Conservation (phyloP, 2,329 filamentous ascomycete genomes). For the Cladosporium velox region DNA sequence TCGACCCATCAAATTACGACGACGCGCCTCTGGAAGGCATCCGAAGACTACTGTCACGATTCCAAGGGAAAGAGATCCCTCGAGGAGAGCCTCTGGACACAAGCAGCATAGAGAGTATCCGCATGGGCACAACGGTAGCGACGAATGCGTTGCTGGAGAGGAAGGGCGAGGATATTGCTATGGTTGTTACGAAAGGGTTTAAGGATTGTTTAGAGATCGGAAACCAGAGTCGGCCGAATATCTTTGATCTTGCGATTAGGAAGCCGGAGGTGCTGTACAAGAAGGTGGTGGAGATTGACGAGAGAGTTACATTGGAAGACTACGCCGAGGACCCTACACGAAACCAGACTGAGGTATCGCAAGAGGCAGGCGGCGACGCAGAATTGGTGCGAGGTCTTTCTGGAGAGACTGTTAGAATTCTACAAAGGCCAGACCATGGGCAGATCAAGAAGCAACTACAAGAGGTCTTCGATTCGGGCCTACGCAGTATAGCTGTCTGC, state of each 20-base stretch:
- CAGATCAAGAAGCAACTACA: conserved; percentile 63
- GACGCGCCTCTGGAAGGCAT: conserved; percentile 93
- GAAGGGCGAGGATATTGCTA: conserved; percentile 84
- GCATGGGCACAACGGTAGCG: conserved; percentile 94
- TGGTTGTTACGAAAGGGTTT: conserved; percentile 87
- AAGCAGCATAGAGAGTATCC: conserved; percentile 80
- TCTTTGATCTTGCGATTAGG: conserved; percentile 85
- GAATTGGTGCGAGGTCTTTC: conserved; percentile 71
- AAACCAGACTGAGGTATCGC: conserved; percentile 56
- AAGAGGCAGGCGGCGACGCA: conserved; percentile 46
- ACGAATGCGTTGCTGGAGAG: conserved; percentile 89
- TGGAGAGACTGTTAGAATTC: conserved; percentile 71
- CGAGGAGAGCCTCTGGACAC: conserved; percentile 81
- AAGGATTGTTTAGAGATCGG: conserved; percentile 85
- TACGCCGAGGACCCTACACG: conserved; percentile 84
- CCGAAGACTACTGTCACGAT: conserved; percentile 77
- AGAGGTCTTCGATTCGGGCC: conserved; percentile 67
- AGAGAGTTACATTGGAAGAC: conserved; percentile 87
- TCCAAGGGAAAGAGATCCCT: conserved; percentile 73
- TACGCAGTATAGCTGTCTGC: conserved; percentile 83
- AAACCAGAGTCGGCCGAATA: conserved; percentile 84
- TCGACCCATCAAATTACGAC: conserved; percentile 85
- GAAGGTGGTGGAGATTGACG: conserved; percentile 82
- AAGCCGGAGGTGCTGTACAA: conserved; percentile 88
- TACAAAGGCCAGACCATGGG: conserved; percentile 61